Conservation (phyloP, 805 yeast species). For the Spathaspora girioi region DNA sequence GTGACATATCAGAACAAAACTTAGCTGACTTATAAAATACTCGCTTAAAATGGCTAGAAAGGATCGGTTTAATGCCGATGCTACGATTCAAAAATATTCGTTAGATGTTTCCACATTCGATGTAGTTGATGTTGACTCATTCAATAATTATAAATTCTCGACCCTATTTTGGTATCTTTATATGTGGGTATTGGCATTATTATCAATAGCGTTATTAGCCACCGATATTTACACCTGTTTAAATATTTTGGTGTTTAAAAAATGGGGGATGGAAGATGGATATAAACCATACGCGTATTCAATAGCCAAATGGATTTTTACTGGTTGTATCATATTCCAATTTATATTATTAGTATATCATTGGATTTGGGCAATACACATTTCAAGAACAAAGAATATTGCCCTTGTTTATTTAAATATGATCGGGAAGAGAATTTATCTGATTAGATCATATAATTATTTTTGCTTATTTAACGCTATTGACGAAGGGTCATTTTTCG, state of each 20-base stretch:
- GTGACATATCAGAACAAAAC: too few relatives aligned
- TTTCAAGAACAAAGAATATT: slow-evolving; percentile 59
- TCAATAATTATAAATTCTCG: slow-evolving; percentile 40
- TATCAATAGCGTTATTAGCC: slow-evolving; percentile 50
- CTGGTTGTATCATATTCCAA: slow-evolving; percentile 76
- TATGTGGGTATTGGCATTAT: slow-evolving; percentile 46
- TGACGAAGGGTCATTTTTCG: slow-evolving; percentile 57
- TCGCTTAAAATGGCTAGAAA: not conserved
- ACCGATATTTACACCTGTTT: slow-evolving; percentile 80
- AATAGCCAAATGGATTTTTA: slow-evolving; percentile 67
- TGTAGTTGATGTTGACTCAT: slow-evolving; percentile 42
- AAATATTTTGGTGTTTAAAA: slow-evolving; percentile 65
- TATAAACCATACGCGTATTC: slow-evolving; percentile 44
- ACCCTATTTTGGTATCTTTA: slow-evolving; percentile 43
- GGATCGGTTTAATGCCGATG: slow-evolving; percentile 9
- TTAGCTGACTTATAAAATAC: too few relatives aligned
- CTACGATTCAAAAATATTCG: slow-evolving; percentile 17
- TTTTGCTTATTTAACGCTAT: slow-evolving; percentile 73
- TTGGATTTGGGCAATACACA: slow-evolving; percentile 52
- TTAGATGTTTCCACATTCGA: slow-evolving; percentile 46
- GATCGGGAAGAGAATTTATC: slow-evolving; percentile 56
- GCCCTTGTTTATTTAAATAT: slow-evolving; percentile 67
- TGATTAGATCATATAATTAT: slow-evolving; percentile 54
- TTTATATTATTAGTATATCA: slow-evolving; percentile 56
- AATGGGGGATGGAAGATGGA: slow-evolving; percentile 55